Percentiles rank a stretch among this genome's conserved stretches.
Conservation (phyloP, 169 alveolate genomes). For the Plasmodium vivax region DNA sequence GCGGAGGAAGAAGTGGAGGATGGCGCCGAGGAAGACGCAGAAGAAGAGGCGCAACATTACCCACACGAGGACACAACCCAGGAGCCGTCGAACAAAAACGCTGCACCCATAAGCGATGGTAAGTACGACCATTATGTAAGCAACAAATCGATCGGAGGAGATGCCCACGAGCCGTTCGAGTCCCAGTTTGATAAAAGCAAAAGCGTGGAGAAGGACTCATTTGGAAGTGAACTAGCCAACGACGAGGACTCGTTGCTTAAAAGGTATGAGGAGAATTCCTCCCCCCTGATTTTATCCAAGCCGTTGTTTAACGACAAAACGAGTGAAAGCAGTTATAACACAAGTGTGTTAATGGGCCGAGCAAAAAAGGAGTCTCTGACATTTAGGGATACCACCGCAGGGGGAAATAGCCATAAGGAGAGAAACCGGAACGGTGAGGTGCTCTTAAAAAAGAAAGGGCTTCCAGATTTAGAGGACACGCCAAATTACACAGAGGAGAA, state of each 20-base stretch:
- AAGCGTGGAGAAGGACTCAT: background rate
- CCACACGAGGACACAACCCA: background rate
- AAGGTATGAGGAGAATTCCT: slow-evolving; percentile 64
- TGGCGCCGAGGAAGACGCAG: background rate
- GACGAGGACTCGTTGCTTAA: slow-evolving; percentile 66
- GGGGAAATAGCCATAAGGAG: background rate
- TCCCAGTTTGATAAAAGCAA: background rate
- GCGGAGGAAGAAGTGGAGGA: slow-evolving; percentile 3
- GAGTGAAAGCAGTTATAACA: slow-evolving; percentile 60
- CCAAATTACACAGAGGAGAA: background rate
- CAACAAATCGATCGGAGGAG: slow-evolving; percentile 15
- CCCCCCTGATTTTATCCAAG: slow-evolving; percentile 66
- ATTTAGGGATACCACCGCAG: background rate
- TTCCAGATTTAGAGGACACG: background rate
- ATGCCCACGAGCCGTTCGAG: background rate
- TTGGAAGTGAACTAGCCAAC: slow-evolving; percentile 14
- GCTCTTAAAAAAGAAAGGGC: background rate
- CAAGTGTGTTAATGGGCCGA: slow-evolving; percentile 5
- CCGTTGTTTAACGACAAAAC: slow-evolving; percentile 35
- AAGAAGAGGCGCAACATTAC: background rate
- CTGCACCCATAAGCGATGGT: background rate
- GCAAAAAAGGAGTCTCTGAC: background rate
- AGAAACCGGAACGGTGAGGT: background rate
- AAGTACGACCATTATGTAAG: background rate
- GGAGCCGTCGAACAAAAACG: background rate